phyloP scores from a whole-genome alignment of 2,329 filamentous ascomycete species.

The Sporothrix globosa region DNA sequence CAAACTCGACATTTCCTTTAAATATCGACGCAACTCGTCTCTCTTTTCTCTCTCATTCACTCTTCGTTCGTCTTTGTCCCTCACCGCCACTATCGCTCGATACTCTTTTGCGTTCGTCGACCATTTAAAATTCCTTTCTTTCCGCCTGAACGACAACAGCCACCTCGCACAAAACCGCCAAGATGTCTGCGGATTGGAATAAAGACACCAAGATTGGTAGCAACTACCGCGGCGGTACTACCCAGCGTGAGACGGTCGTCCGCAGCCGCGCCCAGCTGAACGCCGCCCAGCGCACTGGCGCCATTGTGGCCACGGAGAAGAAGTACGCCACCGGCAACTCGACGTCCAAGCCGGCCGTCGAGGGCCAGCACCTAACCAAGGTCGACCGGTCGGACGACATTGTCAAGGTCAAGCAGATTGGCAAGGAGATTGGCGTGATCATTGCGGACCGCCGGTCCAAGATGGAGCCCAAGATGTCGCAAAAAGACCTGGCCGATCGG shows the following conservation, averaged over 20 bases:
- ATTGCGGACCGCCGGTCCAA: constrained; percentile 79
- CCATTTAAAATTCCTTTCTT: neutral
- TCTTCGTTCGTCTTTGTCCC: neutral
- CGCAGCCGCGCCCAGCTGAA: constrained; percentile 83
- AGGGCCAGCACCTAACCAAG: constrained; percentile 96
- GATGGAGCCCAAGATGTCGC: constrained; percentile 92
- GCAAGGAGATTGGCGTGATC: constrained; percentile 76
- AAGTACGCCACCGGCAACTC: constrained; percentile 78
- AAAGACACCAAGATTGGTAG: constrained; percentile 89
- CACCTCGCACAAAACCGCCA: constrained; percentile 49
- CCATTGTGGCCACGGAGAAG: constrained; percentile 85
- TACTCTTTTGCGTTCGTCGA: neutral
- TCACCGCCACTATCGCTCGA: neutral
- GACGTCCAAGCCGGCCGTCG: constrained; percentile 60
- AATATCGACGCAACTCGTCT: neutral
- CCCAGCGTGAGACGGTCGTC: constrained; percentile 81
- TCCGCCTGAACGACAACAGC: constrained; percentile 8
- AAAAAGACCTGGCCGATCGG: constrained; percentile 83
- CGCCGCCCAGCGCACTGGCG: constrained; percentile 80
- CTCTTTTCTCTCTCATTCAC: neutral
- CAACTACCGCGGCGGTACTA: constrained; percentile 71
- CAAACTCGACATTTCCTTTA: neutral
- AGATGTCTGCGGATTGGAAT: constrained; percentile 79
- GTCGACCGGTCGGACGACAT: constrained; percentile 97
- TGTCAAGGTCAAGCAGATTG: constrained; percentile 93